These are phyloP conservation scores for Plantago ovata DNA, from an alignment of 257 asterid genomes.

Conservation along the genomic window DNA sequence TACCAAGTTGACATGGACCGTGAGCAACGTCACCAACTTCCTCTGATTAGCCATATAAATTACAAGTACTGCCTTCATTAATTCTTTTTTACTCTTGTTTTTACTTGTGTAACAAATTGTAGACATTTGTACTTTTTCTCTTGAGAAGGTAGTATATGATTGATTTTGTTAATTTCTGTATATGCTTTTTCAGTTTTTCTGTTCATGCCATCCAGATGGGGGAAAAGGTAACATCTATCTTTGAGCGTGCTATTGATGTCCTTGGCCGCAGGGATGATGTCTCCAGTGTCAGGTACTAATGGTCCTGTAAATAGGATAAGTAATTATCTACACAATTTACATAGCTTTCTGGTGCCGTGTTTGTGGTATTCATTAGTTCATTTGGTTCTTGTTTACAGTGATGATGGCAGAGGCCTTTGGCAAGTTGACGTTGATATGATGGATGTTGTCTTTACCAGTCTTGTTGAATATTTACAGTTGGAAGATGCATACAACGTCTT, in stretches of 20 bases:
- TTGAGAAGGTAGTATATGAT: too few relatives aligned
- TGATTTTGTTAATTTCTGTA: conserved; percentile 13
- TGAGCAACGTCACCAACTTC: conserved; percentile 83
- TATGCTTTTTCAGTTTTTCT: conserved; percentile 68
- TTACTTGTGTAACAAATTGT: conserved; percentile 1
- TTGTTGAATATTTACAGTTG: conserved; percentile 86
- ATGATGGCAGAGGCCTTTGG: conserved; percentile 64
- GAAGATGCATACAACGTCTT: conserved; percentile 86
- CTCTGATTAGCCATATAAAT: conserved; percentile 80
- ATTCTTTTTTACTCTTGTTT: conserved; percentile 7
- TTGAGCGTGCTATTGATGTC: conserved; percentile 82
- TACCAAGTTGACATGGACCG: conserved; percentile 74
- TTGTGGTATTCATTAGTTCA: conserved; percentile 22
- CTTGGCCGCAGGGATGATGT: conserved; percentile 81
- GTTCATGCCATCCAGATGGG: conserved; percentile 98
- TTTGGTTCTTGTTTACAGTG: conserved; percentile 34
- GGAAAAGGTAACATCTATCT: conserved; percentile 78
- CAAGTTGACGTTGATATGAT: conserved; percentile 97
- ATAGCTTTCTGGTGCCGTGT: conserved; percentile 17
- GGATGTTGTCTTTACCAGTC: conserved; percentile 70
- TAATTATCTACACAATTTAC: conserved; percentile 7
- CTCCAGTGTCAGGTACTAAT: conserved; percentile 49
- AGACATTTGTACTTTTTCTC: neutral
- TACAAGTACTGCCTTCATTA: conserved; percentile 57
- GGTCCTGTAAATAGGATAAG: conserved; percentile 15